Percentiles rank a stretch among this genome's conserved stretches.
Evolutionary conservation across 148 eudicot genomes (phyloP).

Genomic region (Cornus florida): DNA sequence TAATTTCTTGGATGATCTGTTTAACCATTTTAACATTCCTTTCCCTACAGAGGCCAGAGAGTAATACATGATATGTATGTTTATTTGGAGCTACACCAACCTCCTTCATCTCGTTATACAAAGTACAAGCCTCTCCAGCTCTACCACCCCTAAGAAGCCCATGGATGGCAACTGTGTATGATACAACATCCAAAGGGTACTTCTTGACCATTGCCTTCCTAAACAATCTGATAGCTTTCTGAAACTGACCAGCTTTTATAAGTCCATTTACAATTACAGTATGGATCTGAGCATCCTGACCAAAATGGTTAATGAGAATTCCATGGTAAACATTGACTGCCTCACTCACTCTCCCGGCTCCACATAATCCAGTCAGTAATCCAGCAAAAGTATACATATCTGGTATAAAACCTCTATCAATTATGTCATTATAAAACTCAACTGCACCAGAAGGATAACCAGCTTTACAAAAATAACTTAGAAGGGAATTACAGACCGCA

Average conservation of each 20-base stretch:
- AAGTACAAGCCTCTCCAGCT: slow-evolving; percentile 35
- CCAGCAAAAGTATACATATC: slow-evolving; percentile 54
- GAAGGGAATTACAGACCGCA: slow-evolving; percentile 40
- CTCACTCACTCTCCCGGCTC: slow-evolving; percentile 25
- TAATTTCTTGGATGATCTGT: slow-evolving; percentile 40
- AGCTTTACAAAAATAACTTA: slow-evolving; percentile 53
- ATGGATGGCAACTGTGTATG: slow-evolving; percentile 38
- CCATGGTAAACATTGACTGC: slow-evolving; percentile 45
- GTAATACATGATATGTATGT: slow-evolving; percentile 32
- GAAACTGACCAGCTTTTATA: slow-evolving; percentile 32
- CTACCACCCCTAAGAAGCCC: slow-evolving; percentile 42
- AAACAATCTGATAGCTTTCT: slow-evolving; percentile 37
- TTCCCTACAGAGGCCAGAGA: slow-evolving; percentile 41
- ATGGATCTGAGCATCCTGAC: slow-evolving; percentile 45
- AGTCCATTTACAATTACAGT: slow-evolving; percentile 38
- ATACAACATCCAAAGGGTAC: slow-evolving; percentile 43
- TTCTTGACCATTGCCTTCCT: slow-evolving; percentile 28
- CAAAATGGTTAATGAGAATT: slow-evolving; percentile 23
- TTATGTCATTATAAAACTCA: slow-evolving; percentile 45
- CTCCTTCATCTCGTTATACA: slow-evolving; percentile 49
- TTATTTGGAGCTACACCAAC: slow-evolving; percentile 37
- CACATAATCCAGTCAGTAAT: slow-evolving; percentile 40
- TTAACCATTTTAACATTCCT: slow-evolving; percentile 33
- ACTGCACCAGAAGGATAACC: slow-evolving; percentile 46
- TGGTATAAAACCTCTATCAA: slow-evolving; percentile 32